A percentile compares a stretch with the other conserved stretches of the same genome.
These are phyloP conservation scores for Amauroascus niger DNA, from an alignment of 2,329 filamentous ascomycete genomes.

Conservation along the genomic window DNA sequence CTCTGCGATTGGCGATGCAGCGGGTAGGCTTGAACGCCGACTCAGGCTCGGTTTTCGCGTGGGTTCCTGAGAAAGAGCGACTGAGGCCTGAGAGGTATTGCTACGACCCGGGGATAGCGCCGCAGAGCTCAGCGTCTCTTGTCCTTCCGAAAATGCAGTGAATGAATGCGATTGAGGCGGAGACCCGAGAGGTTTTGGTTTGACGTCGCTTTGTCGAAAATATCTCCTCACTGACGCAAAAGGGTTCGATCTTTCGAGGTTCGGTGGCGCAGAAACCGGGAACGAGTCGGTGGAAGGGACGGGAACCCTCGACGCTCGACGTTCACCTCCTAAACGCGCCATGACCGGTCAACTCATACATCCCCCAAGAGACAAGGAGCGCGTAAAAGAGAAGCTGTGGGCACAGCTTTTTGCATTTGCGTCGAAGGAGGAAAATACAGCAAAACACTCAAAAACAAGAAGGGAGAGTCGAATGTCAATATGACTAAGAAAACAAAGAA, in stretches of 20 bases:
- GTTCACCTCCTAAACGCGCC: conserved; percentile 9
- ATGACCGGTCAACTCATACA: conserved; percentile 1
- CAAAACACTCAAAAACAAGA: neutral
- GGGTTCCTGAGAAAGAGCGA: neutral
- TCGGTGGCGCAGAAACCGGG: neutral
- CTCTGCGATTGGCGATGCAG: conserved; percentile 1
- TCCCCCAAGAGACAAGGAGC: neutral
- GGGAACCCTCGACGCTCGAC: conserved; percentile 6
- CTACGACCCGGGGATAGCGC: neutral
- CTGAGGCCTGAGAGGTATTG: neutral
- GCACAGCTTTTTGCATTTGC: neutral
- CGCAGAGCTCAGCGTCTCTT: neutral
- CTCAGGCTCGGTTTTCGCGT: neutral
- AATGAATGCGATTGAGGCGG: conserved; percentile 5
- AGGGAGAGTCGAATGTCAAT: neutral
- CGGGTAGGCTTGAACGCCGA: conserved; percentile 10
- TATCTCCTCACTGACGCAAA: conserved; percentile 18
- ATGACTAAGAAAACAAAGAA: neutral
- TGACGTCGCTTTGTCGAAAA: conserved; percentile 13
- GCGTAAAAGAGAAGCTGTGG: neutral
- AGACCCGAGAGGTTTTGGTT: neutral
- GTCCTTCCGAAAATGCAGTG: conserved; percentile 5
- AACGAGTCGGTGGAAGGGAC: neutral
- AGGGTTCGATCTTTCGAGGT: conserved; percentile 13
- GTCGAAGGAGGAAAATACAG: neutral